Evolutionary conservation across 176 grass and related monocot genomes (phyloP).

Genomic region (Oryza coarctata): DNA sequence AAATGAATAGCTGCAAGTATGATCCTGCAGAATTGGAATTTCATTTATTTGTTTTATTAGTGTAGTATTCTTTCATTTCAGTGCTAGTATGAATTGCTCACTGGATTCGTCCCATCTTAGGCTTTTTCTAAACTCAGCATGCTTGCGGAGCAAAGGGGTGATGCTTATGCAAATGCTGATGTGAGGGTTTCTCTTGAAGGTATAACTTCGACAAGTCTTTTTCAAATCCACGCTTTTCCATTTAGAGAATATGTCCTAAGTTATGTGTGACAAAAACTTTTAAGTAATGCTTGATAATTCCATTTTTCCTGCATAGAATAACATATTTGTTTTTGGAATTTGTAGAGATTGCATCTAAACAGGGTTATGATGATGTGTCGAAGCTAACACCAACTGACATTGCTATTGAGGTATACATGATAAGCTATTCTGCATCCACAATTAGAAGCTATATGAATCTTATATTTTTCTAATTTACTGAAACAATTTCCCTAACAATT

Average conservation of each 20-base stretch:
- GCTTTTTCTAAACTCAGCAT: conserved; percentile 85
- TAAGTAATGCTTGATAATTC: background rate
- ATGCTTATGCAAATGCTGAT: conserved; percentile 92
- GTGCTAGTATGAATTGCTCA: background rate
- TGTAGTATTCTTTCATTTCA: background rate
- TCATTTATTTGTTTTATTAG: background rate
- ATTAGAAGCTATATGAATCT: background rate
- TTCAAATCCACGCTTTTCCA: background rate
- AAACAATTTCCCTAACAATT: conserved; percentile 17
- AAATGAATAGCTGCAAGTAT: background rate
- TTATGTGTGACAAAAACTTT: conserved; percentile 6
- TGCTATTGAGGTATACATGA: conserved; percentile 64
- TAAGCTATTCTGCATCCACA: background rate
- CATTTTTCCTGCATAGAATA: background rate
- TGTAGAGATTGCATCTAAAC: conserved; percentile 82
- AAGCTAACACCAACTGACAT: conserved; percentile 78
- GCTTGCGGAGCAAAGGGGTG: conserved; percentile 77
- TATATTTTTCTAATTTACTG: background rate
- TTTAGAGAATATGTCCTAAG: background rate
- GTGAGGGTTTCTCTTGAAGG: conserved; percentile 86
- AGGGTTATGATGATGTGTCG: conserved; percentile 72
- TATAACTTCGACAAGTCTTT: conserved; percentile 32
- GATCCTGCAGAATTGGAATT: background rate
- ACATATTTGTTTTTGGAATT: background rate
- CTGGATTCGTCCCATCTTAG: conserved; percentile 34